Base-by-base conservation (phyloP, 257 asterid species). In the Leonotis leonurus region DNA sequence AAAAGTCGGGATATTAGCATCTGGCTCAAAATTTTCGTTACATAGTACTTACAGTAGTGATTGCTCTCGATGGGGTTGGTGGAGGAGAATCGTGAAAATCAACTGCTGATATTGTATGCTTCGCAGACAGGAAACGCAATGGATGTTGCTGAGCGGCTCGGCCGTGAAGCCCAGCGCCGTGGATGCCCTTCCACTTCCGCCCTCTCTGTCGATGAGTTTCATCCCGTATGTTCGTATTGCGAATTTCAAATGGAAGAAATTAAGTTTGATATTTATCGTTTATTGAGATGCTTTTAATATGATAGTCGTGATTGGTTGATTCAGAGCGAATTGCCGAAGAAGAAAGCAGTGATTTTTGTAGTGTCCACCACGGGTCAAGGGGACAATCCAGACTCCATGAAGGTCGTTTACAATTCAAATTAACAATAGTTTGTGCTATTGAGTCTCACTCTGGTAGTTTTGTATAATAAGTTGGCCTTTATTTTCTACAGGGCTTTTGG, bases 321-420 rank as follows among this genome's bases (percentile, higher is more conserved):
- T 55, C 83, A 93, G 99, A 65, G 73, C 43, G 78, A 66, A 53
- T 81, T 93, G 68, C 80, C 91, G 60, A 62, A 22, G 37, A 76
- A 69, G 70, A 79, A 68, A 50, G 76, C 72, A 2, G 89, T 89
- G 44, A 72, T 89, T 50, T 89, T 89, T 79, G 92, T 93, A 75
- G 99, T 87, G 67, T 85, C 99, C 56, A 93, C 97, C 66, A 89
- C 95, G 12, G 99, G 99, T 33, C 99, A 93, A 81, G 99, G 99
- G 51, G 99, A 93, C 53, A 71, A 78, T 56, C 99, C 99, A 11
- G 96, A 85, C 46, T 75, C 97, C 29, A 85, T 93, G 87, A 93
- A 93, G 99, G 99, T 93, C 59, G 29, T 20, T 29, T 43, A 14
- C 30, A 14, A 36, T 33, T 76, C 53, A 52, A 16, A 25, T 7